Base-by-base conservation (phyloP, 305 asterid genomes). In the Salvia sclarea region DNA sequence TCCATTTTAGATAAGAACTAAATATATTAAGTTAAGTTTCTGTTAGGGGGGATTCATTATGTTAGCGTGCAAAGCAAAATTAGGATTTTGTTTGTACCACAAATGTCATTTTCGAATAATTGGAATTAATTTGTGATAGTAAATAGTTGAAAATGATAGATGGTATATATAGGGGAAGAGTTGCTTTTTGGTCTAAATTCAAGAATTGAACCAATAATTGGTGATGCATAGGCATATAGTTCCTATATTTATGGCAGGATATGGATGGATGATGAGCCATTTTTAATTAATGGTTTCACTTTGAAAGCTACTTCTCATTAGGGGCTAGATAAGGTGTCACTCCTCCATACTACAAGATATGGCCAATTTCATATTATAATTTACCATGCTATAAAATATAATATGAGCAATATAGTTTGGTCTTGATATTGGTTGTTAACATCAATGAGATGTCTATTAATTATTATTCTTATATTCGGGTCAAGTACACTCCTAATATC, bases 181-280 rank as follows among this genome's bases (percentile, higher is more conserved):
- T 41, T 50, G 40, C 11, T 11, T 56, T 67, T 35, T 47, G 69
- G 81, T 72, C 75, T 57, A 64, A 41, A 77, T 68, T 68, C 61
- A 68, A 64, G 75, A 73, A 52, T 38, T 68, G 71, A 8, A 49
- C 48, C 48, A 72, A 77, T 77, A 72, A 77, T 73, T 77, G 74
- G 33, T 50, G 48, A 2, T 68, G 33, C 59, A 40, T 14, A 55
- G 61, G 21, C 66, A 22, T 44, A 48, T 28, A 8, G 1, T 37
- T 10, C 41, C 72, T 58, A 76, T 25, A 65, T 30, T 59, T 64
- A 14, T 50, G 66, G 65, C 65, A 63, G 40, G 67, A 56, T 18
- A 25, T 52, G 25, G 24, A 31, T 61, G 18, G 13, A 21, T 53
- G 9, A 48, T 47, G 35, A 55, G 45, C 31, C 16, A 58, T 49